phyloP scores from a whole-genome alignment of 106 monocot species.

The Dendrobium huoshanense region DNA sequence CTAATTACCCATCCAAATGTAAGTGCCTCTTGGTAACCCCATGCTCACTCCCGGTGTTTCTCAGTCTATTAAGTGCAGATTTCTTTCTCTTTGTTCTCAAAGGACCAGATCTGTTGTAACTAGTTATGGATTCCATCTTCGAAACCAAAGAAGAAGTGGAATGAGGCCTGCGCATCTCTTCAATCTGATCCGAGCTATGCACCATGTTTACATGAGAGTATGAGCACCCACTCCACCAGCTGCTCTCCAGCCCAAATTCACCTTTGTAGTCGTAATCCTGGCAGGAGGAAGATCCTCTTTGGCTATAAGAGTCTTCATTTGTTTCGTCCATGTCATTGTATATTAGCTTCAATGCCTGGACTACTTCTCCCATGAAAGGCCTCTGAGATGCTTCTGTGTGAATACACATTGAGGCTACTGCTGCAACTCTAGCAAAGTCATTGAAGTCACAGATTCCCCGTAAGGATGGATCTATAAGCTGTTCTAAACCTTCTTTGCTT shows the following conservation, averaged over 20 bases:
- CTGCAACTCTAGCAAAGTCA: slow-evolving; percentile 58
- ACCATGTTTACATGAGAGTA: slow-evolving; percentile 78
- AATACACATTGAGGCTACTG: slow-evolving; percentile 89
- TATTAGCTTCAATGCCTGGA: slow-evolving; percentile 78
- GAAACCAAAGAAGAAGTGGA: slow-evolving; percentile 28
- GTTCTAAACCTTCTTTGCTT: slow-evolving; percentile 58
- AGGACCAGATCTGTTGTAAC: slow-evolving; percentile 67
- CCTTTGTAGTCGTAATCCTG: slow-evolving; percentile 35
- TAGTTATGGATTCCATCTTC: slow-evolving; percentile 13
- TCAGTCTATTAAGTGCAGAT: slow-evolving; percentile 36
- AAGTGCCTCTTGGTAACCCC: slow-evolving; percentile 34
- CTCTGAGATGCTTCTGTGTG: slow-evolving; percentile 61
- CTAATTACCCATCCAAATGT: background rate
- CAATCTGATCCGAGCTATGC: slow-evolving; percentile 57
- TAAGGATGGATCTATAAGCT: slow-evolving; percentile 71
- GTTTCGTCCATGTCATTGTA: slow-evolving; percentile 40
- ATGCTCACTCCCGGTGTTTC: slow-evolving; percentile 77
- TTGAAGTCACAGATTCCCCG: slow-evolving; percentile 50
- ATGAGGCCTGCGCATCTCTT: slow-evolving; percentile 33
- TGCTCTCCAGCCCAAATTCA: slow-evolving; percentile 33
- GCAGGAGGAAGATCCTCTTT: slow-evolving; percentile 38
- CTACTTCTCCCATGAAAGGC: slow-evolving; percentile 98
- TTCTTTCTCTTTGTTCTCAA: slow-evolving; percentile 42
- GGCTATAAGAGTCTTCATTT: slow-evolving; percentile 28
- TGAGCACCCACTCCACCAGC: slow-evolving; percentile 49